phyloP scores from a whole-genome alignment of 352 stramenopile species.

The Phytophthora fragariae region DNA sequence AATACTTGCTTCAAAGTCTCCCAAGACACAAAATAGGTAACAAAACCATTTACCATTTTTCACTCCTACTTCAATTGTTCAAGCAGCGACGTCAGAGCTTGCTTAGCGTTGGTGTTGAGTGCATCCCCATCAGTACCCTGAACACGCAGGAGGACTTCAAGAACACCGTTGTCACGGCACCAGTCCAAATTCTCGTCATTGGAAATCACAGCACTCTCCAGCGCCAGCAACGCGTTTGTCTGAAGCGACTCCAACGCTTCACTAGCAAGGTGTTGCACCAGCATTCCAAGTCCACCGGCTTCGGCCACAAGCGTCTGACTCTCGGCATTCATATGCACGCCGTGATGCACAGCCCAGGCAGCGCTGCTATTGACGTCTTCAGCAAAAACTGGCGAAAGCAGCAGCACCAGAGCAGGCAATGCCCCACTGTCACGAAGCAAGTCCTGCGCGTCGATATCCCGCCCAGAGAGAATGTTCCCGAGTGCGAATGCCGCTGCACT shows the following conservation, averaged over 20 bases:
- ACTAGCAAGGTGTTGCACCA: slow-evolving; percentile 57
- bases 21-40: slow-evolving; percentile 15
- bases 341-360: slow-evolving; percentile 80
- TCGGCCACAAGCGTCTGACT: slow-evolving; percentile 69
- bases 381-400: slow-evolving; percentile 68
- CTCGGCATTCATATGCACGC: slow-evolving; percentile 65
- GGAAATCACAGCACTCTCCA: slow-evolving; percentile 61
- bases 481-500: slow-evolving; percentile 69
- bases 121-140: slow-evolving; percentile 56
- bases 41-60: slow-evolving; percentile 11
- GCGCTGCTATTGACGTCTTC: slow-evolving; percentile 77
- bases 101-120: slow-evolving; percentile 63
- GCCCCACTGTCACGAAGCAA: slow-evolving; percentile 62
- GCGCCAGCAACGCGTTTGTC: slow-evolving; percentile 73
- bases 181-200: slow-evolving; percentile 62
- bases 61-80: slow-evolving; percentile 48
- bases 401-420: slow-evolving; percentile 63
- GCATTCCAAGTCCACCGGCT: slow-evolving; percentile 63
- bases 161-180: slow-evolving; percentile 51
- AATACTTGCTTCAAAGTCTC: slow-evolving; percentile 4
- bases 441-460: slow-evolving; percentile 67
- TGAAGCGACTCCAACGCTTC: slow-evolving; percentile 58
- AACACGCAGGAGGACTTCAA: slow-evolving; percentile 51
- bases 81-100: slow-evolving; percentile 53
- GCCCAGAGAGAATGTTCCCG: slow-evolving; percentile 69